phyloP scores from a whole-genome alignment of 805 yeast genomes.

The Saturnispora ahearnii region DNA sequence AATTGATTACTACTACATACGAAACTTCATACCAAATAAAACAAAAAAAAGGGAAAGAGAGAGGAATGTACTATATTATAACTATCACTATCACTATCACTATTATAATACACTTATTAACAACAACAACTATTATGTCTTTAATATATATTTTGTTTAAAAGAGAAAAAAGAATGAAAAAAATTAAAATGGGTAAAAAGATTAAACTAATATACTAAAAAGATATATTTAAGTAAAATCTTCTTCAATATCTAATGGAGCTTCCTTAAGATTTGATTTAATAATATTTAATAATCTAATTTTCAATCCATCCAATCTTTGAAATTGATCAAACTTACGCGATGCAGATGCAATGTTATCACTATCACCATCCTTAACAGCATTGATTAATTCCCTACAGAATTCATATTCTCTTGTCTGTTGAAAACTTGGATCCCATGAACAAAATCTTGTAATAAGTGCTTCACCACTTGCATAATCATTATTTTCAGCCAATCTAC shows the following conservation, averaged over 20 bases:
- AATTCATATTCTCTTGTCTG: constrained; percentile 70
- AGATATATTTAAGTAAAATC: constrained; percentile 24
- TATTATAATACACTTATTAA: neutral
- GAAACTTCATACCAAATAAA: neutral
- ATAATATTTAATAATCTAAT: constrained; percentile 75
- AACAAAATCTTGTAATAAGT: constrained; percentile 50
- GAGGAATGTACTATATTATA: neutral
- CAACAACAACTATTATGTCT: neutral
- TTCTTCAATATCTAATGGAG: constrained; percentile 28
- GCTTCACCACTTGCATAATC: constrained; percentile 83
- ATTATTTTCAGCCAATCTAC: constrained; percentile 65
- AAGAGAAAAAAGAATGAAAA: neutral
- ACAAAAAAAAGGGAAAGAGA: neutral
- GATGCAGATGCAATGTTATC: constrained; percentile 67
- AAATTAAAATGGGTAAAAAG: neutral
- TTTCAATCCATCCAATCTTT: constrained; percentile 85
- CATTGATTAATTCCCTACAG: constrained; percentile 54
- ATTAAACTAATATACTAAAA: no score
- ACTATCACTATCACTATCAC: neutral
- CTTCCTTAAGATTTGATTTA: constrained; percentile 39
- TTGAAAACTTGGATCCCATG: constrained; percentile 69
- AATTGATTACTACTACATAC: constrained; percentile 18
- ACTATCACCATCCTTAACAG: constrained; percentile 73
- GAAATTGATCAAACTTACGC: constrained; percentile 77
- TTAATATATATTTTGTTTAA: neutral